Evolutionary conservation across 2,329 filamentous ascomycete genomes (phyloP).

Genomic region (Ceratocystiopsis minuta): DNA sequence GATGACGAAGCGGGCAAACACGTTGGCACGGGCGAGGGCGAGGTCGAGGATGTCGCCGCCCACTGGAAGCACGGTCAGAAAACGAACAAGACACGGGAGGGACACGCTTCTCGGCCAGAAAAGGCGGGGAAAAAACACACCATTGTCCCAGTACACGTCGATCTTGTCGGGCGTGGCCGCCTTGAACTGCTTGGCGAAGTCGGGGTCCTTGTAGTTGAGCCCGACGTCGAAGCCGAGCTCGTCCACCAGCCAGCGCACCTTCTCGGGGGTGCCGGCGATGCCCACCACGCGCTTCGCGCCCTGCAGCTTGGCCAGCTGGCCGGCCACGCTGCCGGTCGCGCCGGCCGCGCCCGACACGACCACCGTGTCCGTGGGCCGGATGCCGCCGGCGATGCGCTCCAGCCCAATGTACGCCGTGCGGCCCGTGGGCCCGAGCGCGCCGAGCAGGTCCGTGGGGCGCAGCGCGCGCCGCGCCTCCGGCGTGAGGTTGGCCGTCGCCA

Average conservation of each 20-base stretch:
- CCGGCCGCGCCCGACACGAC: conserved; percentile 50
- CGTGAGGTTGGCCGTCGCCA: conserved; percentile 3
- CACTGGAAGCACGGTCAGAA: too few relatives aligned
- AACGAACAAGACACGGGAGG: conserved; percentile 1
- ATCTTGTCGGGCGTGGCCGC: conserved; percentile 37
- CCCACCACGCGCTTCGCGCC: conserved; percentile 32
- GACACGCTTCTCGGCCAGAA: neutral
- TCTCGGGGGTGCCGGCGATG: conserved; percentile 36
- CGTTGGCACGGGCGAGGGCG: conserved; percentile 44
- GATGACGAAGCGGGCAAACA: conserved; percentile 47
- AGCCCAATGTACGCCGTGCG: conserved; percentile 51
- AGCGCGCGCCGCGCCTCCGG: conserved; percentile 3
- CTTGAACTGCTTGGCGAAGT: conserved; percentile 42
- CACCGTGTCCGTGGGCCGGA: conserved; percentile 42
- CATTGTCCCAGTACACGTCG: conserved; percentile 59
- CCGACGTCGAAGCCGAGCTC: conserved; percentile 50
- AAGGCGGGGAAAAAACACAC: neutral
- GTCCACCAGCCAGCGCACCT: conserved; percentile 42
- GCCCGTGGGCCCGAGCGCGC: conserved; percentile 38
- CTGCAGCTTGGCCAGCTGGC: conserved; percentile 48
- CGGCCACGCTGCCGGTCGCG: conserved; percentile 47
- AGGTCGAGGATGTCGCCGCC: conserved; percentile 53
- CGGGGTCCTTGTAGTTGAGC: conserved; percentile 49
- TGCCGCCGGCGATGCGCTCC: conserved; percentile 31
- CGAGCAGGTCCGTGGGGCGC: conserved; percentile 29